These are phyloP conservation scores for Globisporangium carolinianum DNA, from an alignment of 352 stramenopile species.

Conservation along the genomic window DNA sequence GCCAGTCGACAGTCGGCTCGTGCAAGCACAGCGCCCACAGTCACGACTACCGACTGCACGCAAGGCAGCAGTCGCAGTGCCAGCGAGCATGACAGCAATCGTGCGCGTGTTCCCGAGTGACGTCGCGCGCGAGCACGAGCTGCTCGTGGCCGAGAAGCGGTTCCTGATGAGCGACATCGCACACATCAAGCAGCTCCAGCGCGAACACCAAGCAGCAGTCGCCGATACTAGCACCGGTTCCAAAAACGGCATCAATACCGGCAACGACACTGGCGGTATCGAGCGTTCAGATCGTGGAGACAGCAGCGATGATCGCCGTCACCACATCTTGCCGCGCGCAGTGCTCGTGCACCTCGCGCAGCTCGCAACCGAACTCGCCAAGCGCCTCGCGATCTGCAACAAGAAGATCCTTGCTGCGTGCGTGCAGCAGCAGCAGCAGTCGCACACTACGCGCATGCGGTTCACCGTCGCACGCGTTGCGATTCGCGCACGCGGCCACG, in stretches of 20 bases:
- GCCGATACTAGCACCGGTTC: neutral
- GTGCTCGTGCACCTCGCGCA: conserved; percentile 46
- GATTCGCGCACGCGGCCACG: conserved; percentile 41
- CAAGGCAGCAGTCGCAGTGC: neutral
- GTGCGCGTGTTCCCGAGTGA: conserved; percentile 57
- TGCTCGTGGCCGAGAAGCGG: conserved; percentile 55
- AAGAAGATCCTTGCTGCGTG: conserved; percentile 48
- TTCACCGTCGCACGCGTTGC: conserved; percentile 28
- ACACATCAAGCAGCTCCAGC: conserved; percentile 21
- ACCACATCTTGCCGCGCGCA: conserved; percentile 19
- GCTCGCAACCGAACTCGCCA: conserved; percentile 31
- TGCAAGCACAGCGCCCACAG: conserved; percentile 5
- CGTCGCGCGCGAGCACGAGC: conserved; percentile 28
- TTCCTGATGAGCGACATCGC: conserved; percentile 52
- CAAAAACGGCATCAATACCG: neutral
- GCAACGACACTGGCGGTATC: neutral
- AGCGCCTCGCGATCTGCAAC: conserved; percentile 55
- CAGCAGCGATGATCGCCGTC: conserved; percentile 1
- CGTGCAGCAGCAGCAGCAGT: conserved; percentile 33
- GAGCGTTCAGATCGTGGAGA: neutral
- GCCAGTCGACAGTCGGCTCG: conserved; percentile 14
- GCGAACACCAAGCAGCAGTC: conserved; percentile 9
- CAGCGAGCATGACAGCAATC: conserved; percentile 16
- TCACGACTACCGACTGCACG: neutral
- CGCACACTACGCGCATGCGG: neutral